Conservation (phyloP, 768 basidiomycete species). For the Lentinula boryana region DNA sequence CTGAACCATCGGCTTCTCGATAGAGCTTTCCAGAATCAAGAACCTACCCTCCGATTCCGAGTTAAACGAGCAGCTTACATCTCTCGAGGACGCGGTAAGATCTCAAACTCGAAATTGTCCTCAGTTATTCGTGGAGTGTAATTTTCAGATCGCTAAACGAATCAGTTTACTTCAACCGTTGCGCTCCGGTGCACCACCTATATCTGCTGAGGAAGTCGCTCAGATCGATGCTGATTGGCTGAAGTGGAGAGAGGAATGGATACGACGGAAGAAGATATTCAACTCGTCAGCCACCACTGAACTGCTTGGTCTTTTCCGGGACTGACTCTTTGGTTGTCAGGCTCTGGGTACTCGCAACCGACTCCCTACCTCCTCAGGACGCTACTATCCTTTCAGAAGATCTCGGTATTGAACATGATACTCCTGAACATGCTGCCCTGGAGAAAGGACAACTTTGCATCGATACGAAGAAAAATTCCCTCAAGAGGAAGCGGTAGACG, state of each 20-base stretch:
- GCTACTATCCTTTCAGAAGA: conserved; percentile 63
- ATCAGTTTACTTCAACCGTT: conserved; percentile 54
- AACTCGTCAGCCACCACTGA: conserved; percentile 45
- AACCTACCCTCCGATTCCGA: conserved; percentile 65
- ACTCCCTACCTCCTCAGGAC: conserved; percentile 62
- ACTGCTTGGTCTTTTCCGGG: not conserved
- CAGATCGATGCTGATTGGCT: conserved; percentile 69
- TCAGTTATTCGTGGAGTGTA: conserved; percentile 4
- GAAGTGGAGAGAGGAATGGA: conserved; percentile 81
- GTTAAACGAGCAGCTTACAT: conserved; percentile 48
- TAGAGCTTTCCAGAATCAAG: conserved; percentile 64
- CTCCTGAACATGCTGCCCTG: conserved; percentile 58
- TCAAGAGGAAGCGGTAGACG: conserved; percentile 48
- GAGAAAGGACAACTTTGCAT: conserved; percentile 60
- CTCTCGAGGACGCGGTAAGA: conserved; percentile 45
- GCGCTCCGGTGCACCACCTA: conserved; percentile 57
- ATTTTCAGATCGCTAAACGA: conserved; percentile 41
- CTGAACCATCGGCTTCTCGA: not conserved
- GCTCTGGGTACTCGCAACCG: conserved; percentile 69
- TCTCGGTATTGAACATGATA: conserved; percentile 77
- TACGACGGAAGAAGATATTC: conserved; percentile 69
- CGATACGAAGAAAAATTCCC: conserved; percentile 22
- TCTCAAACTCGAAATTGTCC: not conserved
- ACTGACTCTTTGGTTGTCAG: conserved; percentile 29
- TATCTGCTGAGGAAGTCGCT: conserved; percentile 67